Conservation (phyloP, 176 grass and related monocot genomes). For the Oryza punctata region DNA sequence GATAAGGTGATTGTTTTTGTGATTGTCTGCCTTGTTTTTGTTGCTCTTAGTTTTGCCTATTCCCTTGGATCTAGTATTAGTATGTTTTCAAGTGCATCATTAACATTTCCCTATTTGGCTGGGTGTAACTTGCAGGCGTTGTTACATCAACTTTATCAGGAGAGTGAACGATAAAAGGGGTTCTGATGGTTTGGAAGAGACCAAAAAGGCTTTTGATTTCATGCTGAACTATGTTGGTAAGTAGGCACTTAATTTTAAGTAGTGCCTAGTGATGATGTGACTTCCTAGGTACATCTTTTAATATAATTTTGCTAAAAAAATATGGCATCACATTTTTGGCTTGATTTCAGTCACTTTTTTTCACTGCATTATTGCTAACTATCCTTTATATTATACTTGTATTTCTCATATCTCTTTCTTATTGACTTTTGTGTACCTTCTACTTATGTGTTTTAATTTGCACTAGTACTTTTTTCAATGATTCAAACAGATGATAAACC, state of each 20-base stretch:
- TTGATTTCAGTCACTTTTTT: too few species aligned
- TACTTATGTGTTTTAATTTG: too few species aligned
- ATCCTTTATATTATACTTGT: too few species aligned
- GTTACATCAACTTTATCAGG: conserved; percentile 89
- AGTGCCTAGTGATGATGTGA: background rate
- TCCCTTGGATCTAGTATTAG: background rate
- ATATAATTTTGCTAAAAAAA: too few species aligned
- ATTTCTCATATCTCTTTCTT: too few species aligned
- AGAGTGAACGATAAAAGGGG: conserved; percentile 85
- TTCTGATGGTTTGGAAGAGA: conserved; percentile 78
- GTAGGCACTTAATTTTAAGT: conserved; percentile 6
- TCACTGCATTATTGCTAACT: too few species aligned
- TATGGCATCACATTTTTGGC: too few species aligned
- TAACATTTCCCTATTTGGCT: conserved; percentile 19
- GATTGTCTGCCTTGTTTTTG: background rate
- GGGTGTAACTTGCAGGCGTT: conserved; percentile 64
- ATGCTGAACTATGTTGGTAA: conserved; percentile 96
- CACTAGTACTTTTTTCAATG: too few species aligned
- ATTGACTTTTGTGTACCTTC: too few species aligned
- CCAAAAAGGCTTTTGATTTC: conserved; percentile 93
- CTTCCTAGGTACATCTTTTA: background rate
- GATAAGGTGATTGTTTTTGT: background rate
- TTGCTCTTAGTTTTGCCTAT: background rate
- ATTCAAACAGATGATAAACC: too few species aligned
- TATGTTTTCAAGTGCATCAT: background rate